phyloP scores from a whole-genome alignment of 352 stramenopile genomes.

The Pythium folliculosum region DNA sequence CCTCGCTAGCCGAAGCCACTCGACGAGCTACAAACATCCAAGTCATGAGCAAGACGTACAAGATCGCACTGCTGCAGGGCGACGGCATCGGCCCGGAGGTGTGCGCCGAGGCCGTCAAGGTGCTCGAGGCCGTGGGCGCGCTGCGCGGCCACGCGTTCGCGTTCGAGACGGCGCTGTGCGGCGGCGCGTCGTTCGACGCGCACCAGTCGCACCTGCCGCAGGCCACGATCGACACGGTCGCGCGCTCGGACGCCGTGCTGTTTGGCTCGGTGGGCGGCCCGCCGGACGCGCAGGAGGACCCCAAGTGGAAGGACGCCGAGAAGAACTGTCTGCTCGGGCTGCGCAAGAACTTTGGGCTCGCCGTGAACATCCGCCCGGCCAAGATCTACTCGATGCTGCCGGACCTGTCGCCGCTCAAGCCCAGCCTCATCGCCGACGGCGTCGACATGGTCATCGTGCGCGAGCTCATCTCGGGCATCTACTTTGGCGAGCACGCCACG shows the following conservation, averaged over 20 bases:
- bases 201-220: constrained; percentile 93
- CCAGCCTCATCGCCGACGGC: constrained; percentile 93
- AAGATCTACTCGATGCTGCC: constrained; percentile 98
- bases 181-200: constrained; percentile 94
- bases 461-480: constrained; percentile 98
- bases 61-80: constrained; percentile 95
- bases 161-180: constrained; percentile 95
- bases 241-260: constrained; percentile 89
- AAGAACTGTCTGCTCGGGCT: constrained; percentile 98
- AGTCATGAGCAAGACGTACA: constrained; percentile 61
- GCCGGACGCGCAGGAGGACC: constrained; percentile 88
- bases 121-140: constrained; percentile 81
- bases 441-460: constrained; percentile 99
- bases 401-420: constrained; percentile 96
- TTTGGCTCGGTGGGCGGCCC: constrained; percentile 97
- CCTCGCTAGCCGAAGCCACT: background rate
- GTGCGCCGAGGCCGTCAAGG: constrained; percentile 91
- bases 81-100: constrained; percentile 99
- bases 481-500: constrained; percentile 94
- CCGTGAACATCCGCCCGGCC: constrained; percentile 97
- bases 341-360: constrained; percentile 97
- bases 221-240: constrained; percentile 92
- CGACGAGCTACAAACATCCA: too few species aligned
- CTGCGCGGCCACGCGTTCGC: constrained; percentile 91
- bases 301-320: constrained; percentile 89